Evolutionary conservation across 1,139 yeast genomes (phyloP).

Genomic region (Saccharomyces hybrid): DNA sequence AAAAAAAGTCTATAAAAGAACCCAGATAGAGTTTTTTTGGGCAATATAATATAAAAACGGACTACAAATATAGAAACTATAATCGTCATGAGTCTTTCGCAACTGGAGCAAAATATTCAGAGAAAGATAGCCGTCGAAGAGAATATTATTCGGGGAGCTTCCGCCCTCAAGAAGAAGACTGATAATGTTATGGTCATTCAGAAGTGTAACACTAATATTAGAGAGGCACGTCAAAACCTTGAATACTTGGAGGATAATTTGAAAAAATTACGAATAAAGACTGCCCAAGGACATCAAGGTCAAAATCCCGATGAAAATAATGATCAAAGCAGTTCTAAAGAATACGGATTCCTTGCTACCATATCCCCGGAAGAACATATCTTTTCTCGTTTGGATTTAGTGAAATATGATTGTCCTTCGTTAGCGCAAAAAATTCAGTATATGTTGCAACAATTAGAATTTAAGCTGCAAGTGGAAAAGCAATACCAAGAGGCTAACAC

Average conservation of each 20-base stretch:
- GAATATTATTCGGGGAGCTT: constrained; percentile 83
- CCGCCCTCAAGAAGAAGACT: constrained; percentile 69
- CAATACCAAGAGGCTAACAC: constrained; percentile 91
- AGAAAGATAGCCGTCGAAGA: constrained; percentile 81
- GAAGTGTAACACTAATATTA: constrained; percentile 80
- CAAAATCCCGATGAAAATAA: constrained; percentile 3
- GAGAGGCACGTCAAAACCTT: constrained; percentile 87
- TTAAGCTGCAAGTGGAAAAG: constrained; percentile 86
- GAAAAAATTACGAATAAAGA: constrained; percentile 47
- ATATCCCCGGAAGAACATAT: constrained; percentile 29
- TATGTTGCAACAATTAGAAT: constrained; percentile 90
- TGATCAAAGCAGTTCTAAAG: constrained; percentile 8
- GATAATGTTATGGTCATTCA: constrained; percentile 76
- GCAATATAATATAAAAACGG: too few species aligned
- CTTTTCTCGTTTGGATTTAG: constrained; percentile 62
- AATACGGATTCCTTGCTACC: constrained; percentile 26
- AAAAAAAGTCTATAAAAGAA: background rate
- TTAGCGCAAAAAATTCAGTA: constrained; percentile 92
- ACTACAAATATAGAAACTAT: background rate
- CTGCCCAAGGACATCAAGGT: constrained; percentile 1
- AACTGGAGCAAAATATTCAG: constrained; percentile 49
- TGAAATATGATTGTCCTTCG: constrained; percentile 90
- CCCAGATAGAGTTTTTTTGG: background rate
- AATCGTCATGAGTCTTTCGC: constrained; percentile 14
- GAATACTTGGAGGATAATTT: constrained; percentile 79